A percentile compares a stretch with the other conserved stretches of the same genome.
These are phyloP conservation scores for Casuarina cunninghamiana DNA, from an alignment of 306 rosid species.

Conservation along the genomic window DNA sequence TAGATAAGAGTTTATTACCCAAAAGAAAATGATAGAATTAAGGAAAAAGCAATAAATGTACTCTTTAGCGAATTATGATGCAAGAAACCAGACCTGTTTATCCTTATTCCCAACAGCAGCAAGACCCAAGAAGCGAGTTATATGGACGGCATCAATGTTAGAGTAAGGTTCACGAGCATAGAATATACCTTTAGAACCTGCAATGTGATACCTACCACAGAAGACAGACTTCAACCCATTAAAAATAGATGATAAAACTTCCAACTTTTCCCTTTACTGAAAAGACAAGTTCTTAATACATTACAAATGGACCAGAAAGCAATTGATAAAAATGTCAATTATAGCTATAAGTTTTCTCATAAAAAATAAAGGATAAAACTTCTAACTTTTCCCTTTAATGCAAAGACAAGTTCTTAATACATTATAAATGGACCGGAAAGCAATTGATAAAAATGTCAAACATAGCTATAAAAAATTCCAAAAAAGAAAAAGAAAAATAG, in stretches of 20 bases:
- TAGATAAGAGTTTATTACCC: not conserved
- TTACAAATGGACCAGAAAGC: not conserved
- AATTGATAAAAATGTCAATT: not conserved
- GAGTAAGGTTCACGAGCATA: constrained; percentile 91
- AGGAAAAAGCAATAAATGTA: constrained; percentile 12
- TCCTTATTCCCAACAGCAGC: constrained; percentile 92
- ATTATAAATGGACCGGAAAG: not conserved
- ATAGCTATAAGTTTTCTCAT: not conserved
- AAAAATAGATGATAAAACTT: not conserved
- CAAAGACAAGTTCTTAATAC: not conserved
- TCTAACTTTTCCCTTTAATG: not conserved
- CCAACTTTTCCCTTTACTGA: not conserved
- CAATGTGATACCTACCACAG: constrained; percentile 82
- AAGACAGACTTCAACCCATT: constrained; percentile 7
- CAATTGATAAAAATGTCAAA: not conserved
- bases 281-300: not conserved
- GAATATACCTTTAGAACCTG: constrained; percentile 79
- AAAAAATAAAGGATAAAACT: too few relatives aligned
- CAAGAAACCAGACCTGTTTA: constrained; percentile 64
- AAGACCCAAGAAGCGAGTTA: constrained; percentile 94
- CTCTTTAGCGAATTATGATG: not conserved
- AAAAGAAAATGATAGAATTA: constrained; percentile 17
- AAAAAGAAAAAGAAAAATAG: not conserved
- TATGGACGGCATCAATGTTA: constrained; percentile 81
- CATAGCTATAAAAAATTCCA: not conserved